Conservation (phyloP, 2,329 filamentous ascomycete genomes). For the Pseudogymnoascus sp. region DNA sequence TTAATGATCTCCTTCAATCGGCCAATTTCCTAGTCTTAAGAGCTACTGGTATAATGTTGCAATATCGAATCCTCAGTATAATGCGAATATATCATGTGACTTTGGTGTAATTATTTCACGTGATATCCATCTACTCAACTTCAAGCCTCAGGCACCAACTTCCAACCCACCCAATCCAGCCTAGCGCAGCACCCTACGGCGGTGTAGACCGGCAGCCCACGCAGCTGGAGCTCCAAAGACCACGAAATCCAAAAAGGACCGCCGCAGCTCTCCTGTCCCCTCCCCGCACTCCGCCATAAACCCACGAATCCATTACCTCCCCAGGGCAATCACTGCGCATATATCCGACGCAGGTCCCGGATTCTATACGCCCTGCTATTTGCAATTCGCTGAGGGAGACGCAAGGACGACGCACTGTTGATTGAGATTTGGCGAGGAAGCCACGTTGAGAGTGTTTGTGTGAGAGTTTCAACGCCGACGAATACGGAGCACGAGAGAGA, state of each 20-base stretch:
- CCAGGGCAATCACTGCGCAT: neutral
- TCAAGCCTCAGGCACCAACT: neutral
- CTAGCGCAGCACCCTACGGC: slow-evolving; percentile 1
- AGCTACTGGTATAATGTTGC: neutral
- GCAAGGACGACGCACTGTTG: neutral
- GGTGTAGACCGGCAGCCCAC: neutral
- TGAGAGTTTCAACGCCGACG: neutral
- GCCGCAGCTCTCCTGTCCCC: slow-evolving; percentile 9
- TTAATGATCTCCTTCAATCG: neutral
- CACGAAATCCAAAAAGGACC: slow-evolving; percentile 12
- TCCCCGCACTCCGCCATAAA: slow-evolving; percentile 1
- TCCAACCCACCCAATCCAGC: neutral
- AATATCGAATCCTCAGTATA: neutral
- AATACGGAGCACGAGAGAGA: neutral
- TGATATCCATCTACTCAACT: neutral
- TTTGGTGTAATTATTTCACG: neutral
- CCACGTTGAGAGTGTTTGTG: neutral
- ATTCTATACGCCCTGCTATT: neutral
- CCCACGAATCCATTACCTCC: neutral
- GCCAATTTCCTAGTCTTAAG: neutral
- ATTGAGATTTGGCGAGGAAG: slow-evolving; percentile 4
- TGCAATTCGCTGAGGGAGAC: neutral
- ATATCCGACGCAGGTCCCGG: slow-evolving; percentile 19
- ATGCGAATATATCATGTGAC: neutral
- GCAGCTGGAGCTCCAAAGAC: slow-evolving; percentile 13